Base-by-base conservation (phyloP, 768 basidiomycete genomes). In the Ramaria rubella region DNA sequence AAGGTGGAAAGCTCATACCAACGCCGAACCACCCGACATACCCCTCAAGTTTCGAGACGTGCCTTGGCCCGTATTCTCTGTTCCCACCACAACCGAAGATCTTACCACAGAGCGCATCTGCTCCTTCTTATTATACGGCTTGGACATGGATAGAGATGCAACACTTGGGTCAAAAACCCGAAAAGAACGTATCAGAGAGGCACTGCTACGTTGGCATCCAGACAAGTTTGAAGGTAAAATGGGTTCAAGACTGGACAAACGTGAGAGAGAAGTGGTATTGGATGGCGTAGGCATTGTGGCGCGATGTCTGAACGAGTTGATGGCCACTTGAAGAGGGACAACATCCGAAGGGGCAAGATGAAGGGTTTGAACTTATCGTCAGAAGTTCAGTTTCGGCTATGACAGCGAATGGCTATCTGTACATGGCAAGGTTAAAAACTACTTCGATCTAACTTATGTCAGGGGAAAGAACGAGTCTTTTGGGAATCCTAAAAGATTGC, bases 121-220 rank as follows among this genome's bases (percentile, higher is more conserved):
- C 3, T 64, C 75, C 6, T 90, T 90, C 64, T 68, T 90, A 34
- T 23, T 56, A 26, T 33, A 56, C 27, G 29, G 36, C 44, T 4
- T 56, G n/a, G 38, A 54, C 26, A 34, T 30, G 17, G 46, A 56
- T 17, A 5, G 5, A 17, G 46, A 17, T 19, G 2, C 4, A 15
- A 6, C 46, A 27, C 23, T 19, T 17, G 29, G 23, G 11, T 17
- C 26, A 7, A 48, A 48, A 36, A 27, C 30, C 7, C n/a, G 55
- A 59, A 87, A 81, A 66, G 86, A 89, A 54, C 76, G 86, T 57
- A 77, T 89, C 58, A 78, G 81, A 45, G 73, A 68, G 26, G 87
- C 85, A 0, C 77, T 86, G 67, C 77, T 86, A 21, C 75, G 86
- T 42, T 90, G 87, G 87, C 89, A 92, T 65, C 90, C 89, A 3